These are phyloP conservation scores for Thelephora aurantiotincta DNA, from an alignment of 768 basidiomycete genomes.

Conservation along the genomic window DNA sequence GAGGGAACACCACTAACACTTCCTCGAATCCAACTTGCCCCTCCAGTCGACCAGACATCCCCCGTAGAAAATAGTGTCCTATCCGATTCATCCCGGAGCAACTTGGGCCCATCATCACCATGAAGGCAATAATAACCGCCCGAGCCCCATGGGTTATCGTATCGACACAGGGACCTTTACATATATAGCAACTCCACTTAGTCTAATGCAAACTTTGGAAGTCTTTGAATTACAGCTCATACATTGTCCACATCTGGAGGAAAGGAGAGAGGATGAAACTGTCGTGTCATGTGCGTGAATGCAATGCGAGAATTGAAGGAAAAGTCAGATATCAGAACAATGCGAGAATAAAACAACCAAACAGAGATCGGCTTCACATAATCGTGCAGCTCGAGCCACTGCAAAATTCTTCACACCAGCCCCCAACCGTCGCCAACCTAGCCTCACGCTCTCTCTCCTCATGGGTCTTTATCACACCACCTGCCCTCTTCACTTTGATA, in stretches of 20 bases:
- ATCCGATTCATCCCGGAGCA: background rate
- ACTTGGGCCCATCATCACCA: background rate
- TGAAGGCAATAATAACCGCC: background rate
- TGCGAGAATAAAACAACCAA: background rate
- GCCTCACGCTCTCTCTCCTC: background rate
- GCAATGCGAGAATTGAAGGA: background rate
- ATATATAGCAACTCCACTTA: too few relatives aligned
- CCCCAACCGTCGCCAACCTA: background rate
- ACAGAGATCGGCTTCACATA: background rate
- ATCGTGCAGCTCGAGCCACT: background rate
- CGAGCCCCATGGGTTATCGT: background rate
- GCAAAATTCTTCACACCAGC: background rate
- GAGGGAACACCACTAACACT: constrained; percentile 41
- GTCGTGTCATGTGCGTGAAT: background rate
- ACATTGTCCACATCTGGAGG: too few relatives aligned
- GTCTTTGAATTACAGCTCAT: too few relatives aligned
- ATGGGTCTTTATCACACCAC: constrained; percentile 17
- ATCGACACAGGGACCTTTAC: too few relatives aligned
- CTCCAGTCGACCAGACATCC: too few relatives aligned
- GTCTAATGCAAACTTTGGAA: too few relatives aligned
- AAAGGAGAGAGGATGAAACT: too few relatives aligned
- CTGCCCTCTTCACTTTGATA: constrained; percentile 15
- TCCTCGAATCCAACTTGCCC: constrained; percentile 25
- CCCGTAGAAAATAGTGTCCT: background rate
- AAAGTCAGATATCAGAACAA: background rate